A percentile compares a stretch with the other conserved stretches of the same genome.
These are phyloP conservation scores for Pseudopyrenochaeta lycopersici DNA, from an alignment of 2,329 filamentous ascomycete species.

Conservation along the genomic window DNA sequence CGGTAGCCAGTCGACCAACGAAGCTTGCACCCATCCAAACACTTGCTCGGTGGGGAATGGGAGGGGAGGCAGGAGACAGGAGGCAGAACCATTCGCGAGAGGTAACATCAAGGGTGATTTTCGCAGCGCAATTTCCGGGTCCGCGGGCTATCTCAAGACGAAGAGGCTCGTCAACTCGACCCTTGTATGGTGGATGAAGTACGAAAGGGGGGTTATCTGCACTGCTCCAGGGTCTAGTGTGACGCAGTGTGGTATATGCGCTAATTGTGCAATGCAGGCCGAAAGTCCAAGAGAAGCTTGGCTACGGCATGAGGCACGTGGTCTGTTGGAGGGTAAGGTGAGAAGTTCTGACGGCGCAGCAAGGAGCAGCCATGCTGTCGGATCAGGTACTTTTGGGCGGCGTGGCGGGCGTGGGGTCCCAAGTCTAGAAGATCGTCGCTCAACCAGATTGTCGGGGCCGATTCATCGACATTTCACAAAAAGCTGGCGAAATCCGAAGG, in stretches of 20 bases:
- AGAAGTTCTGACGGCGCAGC: neutral
- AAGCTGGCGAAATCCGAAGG: neutral
- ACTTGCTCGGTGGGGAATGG: neutral
- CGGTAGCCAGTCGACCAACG: conserved; percentile 3
- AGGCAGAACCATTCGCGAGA: neutral
- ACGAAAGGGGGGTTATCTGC: neutral
- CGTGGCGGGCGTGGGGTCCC: neutral
- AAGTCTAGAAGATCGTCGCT: conserved; percentile 4
- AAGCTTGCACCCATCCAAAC: neutral
- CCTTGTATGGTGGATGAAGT: neutral
- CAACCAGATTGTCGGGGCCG: conserved; percentile 10
- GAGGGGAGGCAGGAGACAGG: neutral
- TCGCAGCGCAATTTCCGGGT: conserved; percentile 13
- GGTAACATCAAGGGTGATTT: conserved; percentile 5
- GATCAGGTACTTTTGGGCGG: conserved; percentile 2
- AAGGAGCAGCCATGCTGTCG: conserved; percentile 9
- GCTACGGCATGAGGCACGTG: neutral
- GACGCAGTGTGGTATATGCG: neutral
- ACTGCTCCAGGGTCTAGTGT: neutral
- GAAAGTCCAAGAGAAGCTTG: conserved; percentile 1
- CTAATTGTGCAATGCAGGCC: conserved; percentile 1
- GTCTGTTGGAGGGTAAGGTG: neutral
- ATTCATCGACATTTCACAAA: neutral
- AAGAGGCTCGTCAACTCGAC: neutral
- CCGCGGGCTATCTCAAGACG: neutral